Base-by-base conservation (phyloP, 2,329 filamentous ascomycete genomes). In the Hymenoscyphus fructigenus region DNA sequence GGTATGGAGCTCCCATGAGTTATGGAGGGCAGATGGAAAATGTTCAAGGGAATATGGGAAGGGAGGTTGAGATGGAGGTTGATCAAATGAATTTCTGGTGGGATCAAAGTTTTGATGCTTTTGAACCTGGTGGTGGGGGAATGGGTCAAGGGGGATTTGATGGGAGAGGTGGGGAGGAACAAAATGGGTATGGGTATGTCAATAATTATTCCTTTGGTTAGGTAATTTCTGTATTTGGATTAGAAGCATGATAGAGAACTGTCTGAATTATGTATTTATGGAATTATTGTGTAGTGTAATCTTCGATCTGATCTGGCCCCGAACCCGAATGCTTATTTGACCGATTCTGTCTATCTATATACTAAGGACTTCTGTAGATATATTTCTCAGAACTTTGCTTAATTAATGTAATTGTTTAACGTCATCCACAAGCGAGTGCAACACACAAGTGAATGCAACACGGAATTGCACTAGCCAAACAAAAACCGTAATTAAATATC, bases 81-180 rank as follows among this genome's bases (percentile, higher is more conserved):
- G 61, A 63, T 53, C 14, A 55, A 34, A 59, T 59, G 53, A 59
- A 63, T 36, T 58, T 63, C 32, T 63, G 55, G 61, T 63, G 61
- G 61, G 61, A 59, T 59, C 61, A 59, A n/a, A 57, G 53, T 32
- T 57, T 57, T 57, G 26, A 57, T 17, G 29, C 15, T 32, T 61
- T 50, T 38, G 53, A 57, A 20, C 23, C 53, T 23, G 44, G 44
- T 20, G 44, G 44, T 9, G 20, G 41, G 5, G 41, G 41, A 20
- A 23, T 50, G 53, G 26, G 26, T 32, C 53, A 29, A 32, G 53
- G 17, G 26, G 26, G 17, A 7, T 57, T 32, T 32, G 53, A 57
- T 34, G 53, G 17, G 26, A 57, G 53, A 9, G 53, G 26, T 20
- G 53, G 53, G 10, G 53, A 23, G 14, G 53, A 34, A n/a, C 53